phyloP scores from a whole-genome alignment of 345 rosid species.

The Syzygium aqueum region DNA sequence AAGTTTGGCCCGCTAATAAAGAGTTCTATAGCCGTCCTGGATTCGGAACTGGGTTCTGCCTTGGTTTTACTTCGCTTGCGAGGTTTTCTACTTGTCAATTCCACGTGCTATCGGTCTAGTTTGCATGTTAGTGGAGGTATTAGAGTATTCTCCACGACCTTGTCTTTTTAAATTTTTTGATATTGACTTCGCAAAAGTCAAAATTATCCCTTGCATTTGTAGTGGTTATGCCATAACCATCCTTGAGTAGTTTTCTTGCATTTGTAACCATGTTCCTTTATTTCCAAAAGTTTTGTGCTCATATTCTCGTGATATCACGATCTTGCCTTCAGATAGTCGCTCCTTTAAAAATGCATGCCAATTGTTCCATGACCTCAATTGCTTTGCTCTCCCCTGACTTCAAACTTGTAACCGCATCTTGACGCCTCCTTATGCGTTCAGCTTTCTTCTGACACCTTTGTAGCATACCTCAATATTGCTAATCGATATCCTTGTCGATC shows the following conservation, averaged over 20 bases:
- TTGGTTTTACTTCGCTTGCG: background rate
- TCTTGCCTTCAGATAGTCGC: background rate
- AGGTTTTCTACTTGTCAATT: background rate
- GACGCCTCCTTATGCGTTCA: too few relatives aligned
- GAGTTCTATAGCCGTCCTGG: background rate
- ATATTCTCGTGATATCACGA: background rate
- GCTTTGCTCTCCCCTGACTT: too few relatives aligned
- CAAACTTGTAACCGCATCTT: too few relatives aligned
- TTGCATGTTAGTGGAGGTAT: background rate
- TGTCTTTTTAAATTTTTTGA: background rate
- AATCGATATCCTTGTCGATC: too few relatives aligned
- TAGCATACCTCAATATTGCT: background rate
- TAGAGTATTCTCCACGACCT: background rate
- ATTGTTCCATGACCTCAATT: too few relatives aligned
- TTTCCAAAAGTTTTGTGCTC: too few relatives aligned
- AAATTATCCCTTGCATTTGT: background rate
- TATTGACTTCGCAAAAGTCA: background rate
- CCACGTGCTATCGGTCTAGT: background rate
- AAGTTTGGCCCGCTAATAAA: background rate
- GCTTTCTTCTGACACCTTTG: background rate
- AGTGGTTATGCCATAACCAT: background rate
- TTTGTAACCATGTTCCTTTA: too few relatives aligned
- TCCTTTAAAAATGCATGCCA: too few relatives aligned
- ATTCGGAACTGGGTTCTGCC: background rate
- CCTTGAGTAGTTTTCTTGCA: background rate